A percentile compares a stretch with the other conserved stretches of the same genome.
Evolutionary conservation across 192 early-diverging fungal genomes (phyloP).

Genomic region (Linnemannia schmuckeri): DNA sequence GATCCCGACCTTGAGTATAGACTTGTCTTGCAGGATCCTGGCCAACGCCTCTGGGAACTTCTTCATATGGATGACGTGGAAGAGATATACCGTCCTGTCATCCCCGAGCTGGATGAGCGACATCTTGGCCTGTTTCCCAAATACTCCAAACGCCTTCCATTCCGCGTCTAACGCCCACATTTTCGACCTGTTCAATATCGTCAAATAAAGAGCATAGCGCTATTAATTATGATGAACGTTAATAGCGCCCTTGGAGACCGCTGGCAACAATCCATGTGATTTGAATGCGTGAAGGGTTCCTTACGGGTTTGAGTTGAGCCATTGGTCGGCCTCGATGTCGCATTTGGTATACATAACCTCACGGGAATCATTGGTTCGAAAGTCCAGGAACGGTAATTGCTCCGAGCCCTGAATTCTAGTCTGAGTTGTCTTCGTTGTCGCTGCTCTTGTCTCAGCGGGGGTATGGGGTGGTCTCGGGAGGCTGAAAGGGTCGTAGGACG

Average conservation of each 20-base stretch:
- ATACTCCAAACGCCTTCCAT: conserved; percentile 28
- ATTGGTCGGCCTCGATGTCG: conserved; percentile 35
- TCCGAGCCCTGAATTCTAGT: background rate
- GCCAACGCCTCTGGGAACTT: conserved; percentile 29
- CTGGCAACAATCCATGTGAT: no score
- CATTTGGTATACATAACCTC: conserved; percentile 42
- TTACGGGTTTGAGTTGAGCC: conserved; percentile 35
- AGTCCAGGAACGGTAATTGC: conserved; percentile 31
- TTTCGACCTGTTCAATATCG: conserved; percentile 8
- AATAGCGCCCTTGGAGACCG: background rate
- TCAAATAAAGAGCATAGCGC: background rate
- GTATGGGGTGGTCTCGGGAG: background rate
- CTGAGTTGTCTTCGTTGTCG: background rate
- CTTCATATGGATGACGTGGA: conserved; percentile 49
- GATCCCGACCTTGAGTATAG: conserved; percentile 46
- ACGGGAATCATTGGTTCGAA: conserved; percentile 34
- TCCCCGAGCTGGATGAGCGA: conserved; percentile 47
- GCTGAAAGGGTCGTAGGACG: background rate
- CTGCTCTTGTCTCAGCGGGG: background rate
- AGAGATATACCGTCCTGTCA: conserved; percentile 37
- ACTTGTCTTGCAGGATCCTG: conserved; percentile 27
- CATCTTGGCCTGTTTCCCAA: conserved; percentile 24
- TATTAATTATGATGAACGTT: background rate
- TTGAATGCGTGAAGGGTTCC: background rate
- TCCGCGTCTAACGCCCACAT: conserved; percentile 49